Evolutionary conservation across 345 rosid species (phyloP), one percentile per base, ranked within the genome.

Genomic region (Hirschfeldia incana): DNA sequence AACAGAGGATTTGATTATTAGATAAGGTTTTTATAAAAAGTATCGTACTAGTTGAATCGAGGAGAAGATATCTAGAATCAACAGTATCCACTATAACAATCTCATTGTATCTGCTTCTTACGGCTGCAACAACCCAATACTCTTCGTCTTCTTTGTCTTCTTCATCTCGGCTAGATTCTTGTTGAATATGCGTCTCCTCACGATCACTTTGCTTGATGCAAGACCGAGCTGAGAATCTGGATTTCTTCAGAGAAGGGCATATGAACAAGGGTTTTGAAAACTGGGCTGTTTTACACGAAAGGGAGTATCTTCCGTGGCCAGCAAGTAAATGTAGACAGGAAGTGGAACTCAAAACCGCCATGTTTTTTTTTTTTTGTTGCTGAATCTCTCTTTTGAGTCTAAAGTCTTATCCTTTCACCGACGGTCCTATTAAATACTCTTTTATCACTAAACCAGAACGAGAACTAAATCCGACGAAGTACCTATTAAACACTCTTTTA

Each of bases 21-120:
- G 21, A 29, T 65, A 74, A 37, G 1, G 15, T 11, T 16, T 27
- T 10, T 1, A 9, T 28, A 6, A 21, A 7, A 21, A 21, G 1
- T 21, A 2, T 27, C 78, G 29, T 75, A 91, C 93, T 79, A 70
- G 98, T 88, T 51, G 92, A 88, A 72, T 94, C 98, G 57, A 94
- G 91, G 61, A 94, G 94, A 28, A 94, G 86, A 83, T 90, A 82
- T 81, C 93, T 86, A 5, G 94, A 78, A 69, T 77, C 69, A 21
- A 82, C 76, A 69, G 90, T 87, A 74, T 94, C 97, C 2, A 92
- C 87, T 8, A 94, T 90, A 37, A 86, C 70, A 76, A 94, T 90
- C 74, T 94, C 91, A 75, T 94, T 92, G 88, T 88, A 85, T 26
- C 58, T 68, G 81, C 87, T 94, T 76, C 84, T 85, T 13, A 87